phyloP scores from a whole-genome alignment of 1,284 basidiomycete species.

The Boletus sp. region DNA sequence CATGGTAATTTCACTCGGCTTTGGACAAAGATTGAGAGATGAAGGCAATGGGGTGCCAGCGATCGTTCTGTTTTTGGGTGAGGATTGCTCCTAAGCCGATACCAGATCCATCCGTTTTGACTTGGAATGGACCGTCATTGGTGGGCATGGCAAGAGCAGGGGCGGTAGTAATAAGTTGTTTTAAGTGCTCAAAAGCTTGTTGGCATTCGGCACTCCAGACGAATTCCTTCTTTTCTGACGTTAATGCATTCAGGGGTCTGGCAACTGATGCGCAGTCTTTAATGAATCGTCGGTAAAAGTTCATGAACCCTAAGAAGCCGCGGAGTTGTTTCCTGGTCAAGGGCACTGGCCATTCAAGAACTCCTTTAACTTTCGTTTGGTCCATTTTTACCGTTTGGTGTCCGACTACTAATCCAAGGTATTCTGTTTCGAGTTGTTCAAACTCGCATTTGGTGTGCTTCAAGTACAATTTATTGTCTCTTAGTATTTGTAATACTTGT shows the following conservation, averaged over 20 bases:
- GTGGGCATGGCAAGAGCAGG: neutral
- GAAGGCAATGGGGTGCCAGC: neutral
- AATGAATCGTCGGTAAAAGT: neutral
- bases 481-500: neutral
- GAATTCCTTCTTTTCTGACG: neutral
- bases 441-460: conserved; percentile 2
- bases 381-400: neutral
- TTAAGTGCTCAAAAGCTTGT: neutral
- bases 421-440: neutral
- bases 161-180: neutral
- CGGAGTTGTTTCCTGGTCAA: rapidly evolving
- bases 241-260: neutral
- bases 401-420: neutral
- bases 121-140: neutral
- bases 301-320: neutral
- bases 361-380: neutral
- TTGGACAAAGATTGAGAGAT: neutral
- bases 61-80: neutral
- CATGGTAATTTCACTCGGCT: neutral
- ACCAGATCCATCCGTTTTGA: neutral
- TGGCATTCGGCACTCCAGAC: neutral
- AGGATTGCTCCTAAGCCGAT: neutral
- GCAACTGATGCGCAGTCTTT: neutral
- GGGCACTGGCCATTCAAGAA: neutral
- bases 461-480: neutral